phyloP scores from a whole-genome alignment of 257 asterid genomes.

The Forsythia suspensa region DNA sequence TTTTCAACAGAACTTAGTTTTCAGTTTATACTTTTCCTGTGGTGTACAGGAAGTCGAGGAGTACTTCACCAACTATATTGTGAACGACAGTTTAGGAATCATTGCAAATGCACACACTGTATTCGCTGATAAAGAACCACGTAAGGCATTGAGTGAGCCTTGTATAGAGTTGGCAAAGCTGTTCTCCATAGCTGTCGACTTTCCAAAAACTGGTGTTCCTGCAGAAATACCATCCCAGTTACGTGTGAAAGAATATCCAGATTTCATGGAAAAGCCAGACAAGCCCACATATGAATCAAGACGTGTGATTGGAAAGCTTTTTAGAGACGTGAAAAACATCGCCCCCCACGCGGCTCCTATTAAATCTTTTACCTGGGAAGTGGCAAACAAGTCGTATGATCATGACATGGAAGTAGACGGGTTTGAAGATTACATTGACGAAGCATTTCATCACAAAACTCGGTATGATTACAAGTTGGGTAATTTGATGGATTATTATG shows the following conservation, averaged over 20 bases:
- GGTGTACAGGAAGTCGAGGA: constrained; percentile 70
- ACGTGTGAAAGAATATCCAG: constrained; percentile 81
- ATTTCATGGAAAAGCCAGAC: constrained; percentile 91
- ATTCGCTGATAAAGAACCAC: constrained; percentile 64
- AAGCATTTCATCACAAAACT: constrained; percentile 58
- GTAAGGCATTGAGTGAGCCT: constrained; percentile 50
- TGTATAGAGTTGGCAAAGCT: constrained; percentile 65
- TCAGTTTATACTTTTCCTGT: background rate
- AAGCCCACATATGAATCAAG: constrained; percentile 51
- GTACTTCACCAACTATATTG: constrained; percentile 81
- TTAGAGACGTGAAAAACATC: constrained; percentile 54
- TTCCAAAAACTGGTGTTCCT: constrained; percentile 85
- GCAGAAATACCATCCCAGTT: constrained; percentile 76
- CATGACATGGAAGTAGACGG: constrained; percentile 66
- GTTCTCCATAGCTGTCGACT: constrained; percentile 85
- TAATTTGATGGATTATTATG: constrained; percentile 80
- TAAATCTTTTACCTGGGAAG: constrained; percentile 51
- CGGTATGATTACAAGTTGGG: constrained; percentile 81
- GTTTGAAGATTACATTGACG: constrained; percentile 52
- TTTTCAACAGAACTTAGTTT: background rate
- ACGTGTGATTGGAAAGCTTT: constrained; percentile 77
- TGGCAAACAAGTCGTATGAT: constrained; percentile 61
- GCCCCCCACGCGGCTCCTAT: constrained; percentile 40
- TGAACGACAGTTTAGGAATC: constrained; percentile 77
- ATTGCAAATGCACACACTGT: constrained; percentile 81